Conservation (phyloP, 371 early-diverging fungal species). For the Fennellomyces sp. region DNA sequence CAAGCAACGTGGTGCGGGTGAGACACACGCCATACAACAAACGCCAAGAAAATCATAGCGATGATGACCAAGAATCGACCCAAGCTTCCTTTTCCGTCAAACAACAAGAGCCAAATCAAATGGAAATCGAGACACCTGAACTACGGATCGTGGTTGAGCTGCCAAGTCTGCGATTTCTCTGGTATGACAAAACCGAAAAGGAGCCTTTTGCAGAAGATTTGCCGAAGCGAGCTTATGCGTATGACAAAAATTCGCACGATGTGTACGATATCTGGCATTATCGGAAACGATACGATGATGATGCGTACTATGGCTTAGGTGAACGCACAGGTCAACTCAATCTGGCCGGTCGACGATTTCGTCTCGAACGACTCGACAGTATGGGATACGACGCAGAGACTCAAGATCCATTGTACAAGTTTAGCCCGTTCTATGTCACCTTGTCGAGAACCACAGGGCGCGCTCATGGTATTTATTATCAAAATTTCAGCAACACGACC, state of each 20-base stretch:
- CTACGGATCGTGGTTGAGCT: conserved; percentile 22
- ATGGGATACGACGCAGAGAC: conserved; percentile 60
- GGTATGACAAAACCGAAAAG: conserved; percentile 11
- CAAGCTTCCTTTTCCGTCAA: too few relatives aligned
- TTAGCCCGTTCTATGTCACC: conserved; percentile 54
- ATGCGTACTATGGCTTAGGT: conserved; percentile 54
- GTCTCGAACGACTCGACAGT: conserved; percentile 55
- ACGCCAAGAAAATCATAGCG: not conserved
- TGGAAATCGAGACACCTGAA: conserved; percentile 18
- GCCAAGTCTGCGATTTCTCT: conserved; percentile 15
- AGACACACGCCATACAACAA: not conserved
- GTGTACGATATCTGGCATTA: conserved; percentile 37
- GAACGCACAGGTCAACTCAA: conserved; percentile 53
- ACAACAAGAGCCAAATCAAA: not conserved
- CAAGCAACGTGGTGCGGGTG: conserved; percentile 21
- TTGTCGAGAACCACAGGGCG: conserved; percentile 30
- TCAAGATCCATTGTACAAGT: conserved; percentile 67
- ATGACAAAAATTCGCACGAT: conserved; percentile 17
- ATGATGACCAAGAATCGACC: not conserved
- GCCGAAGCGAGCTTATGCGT: conserved; percentile 51
- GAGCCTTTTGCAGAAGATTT: conserved; percentile 58
- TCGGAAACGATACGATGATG: conserved; percentile 23
- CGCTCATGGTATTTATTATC: conserved; percentile 62
- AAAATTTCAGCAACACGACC: conserved; percentile 40
- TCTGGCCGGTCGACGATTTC: conserved; percentile 50